Percentiles rank a stretch among this genome's conserved stretches.
Evolutionary conservation across 2,329 filamentous ascomycete genomes (phyloP).

Genomic region (Tolypocladium album): DNA sequence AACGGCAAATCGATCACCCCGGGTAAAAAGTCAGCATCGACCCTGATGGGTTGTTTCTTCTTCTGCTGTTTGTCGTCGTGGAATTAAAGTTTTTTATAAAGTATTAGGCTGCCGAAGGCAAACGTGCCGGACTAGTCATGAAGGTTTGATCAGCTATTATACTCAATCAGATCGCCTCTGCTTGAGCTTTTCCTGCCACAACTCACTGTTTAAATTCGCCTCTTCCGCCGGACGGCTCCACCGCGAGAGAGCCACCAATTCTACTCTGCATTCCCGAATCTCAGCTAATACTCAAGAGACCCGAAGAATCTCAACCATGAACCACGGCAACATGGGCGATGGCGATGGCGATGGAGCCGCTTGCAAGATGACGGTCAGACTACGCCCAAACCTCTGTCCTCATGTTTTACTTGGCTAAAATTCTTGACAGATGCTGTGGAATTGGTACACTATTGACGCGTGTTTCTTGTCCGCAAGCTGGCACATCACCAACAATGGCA

Average conservation of each 20-base stretch:
- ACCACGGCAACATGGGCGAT: slow-evolving; percentile 10
- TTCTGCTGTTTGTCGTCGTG: background rate
- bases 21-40: background rate
- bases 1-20: background rate
- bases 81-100: background rate
- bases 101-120: background rate
- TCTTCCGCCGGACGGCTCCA: too few species aligned
- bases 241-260: background rate
- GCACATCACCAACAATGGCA: slow-evolving; percentile 59
- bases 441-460: slow-evolving; percentile 61
- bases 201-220: background rate
- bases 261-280: background rate
- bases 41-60: background rate
- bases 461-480: slow-evolving; percentile 62
- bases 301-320: slow-evolving; percentile 8
- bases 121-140: background rate
- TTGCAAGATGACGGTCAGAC: slow-evolving; percentile 22
- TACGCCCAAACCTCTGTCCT: background rate
- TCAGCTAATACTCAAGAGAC: background rate
- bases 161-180: background rate
- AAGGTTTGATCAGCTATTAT: background rate
- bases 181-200: background rate
- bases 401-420: slow-evolving; percentile 1
- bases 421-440: slow-evolving; percentile 59
- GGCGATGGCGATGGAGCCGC: slow-evolving; percentile 8